Evolutionary conservation across 257 asterid genomes (phyloP).

Genomic region (Rhazya stricta): DNA sequence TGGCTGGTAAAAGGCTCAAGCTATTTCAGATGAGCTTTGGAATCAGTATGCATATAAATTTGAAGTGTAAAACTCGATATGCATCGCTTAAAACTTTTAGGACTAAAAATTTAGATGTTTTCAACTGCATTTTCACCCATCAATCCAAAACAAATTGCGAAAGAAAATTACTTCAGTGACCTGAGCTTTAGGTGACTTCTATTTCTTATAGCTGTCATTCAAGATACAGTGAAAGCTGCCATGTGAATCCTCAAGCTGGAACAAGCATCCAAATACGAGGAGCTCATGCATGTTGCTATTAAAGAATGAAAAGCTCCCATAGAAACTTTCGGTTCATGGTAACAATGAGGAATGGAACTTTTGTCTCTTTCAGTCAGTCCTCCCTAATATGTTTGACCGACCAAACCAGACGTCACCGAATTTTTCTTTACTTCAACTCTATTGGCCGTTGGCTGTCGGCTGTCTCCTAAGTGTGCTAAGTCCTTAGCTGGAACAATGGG

Average conservation of each 20-base stretch:
- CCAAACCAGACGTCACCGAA: constrained; percentile 2
- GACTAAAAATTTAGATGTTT: neutral
- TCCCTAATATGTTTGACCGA: neutral
- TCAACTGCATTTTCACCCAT: neutral
- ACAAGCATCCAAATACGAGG: neutral
- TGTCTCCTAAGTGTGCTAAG: neutral
- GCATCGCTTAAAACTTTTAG: neutral
- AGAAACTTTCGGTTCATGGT: neutral
- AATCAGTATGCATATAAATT: too few relatives aligned
- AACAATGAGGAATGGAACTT: neutral
- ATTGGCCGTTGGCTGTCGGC: constrained; percentile 4
- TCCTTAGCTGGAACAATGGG: constrained; percentile 8
- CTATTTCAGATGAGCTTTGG: too few relatives aligned
- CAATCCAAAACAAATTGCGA: neutral
- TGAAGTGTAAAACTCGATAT: neutral
- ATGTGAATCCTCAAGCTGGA: constrained; percentile 2
- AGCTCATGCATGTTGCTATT: neutral
- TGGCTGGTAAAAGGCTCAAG: neutral
- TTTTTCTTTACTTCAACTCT: neutral
- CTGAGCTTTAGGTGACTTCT: neutral
- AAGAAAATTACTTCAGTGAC: neutral
- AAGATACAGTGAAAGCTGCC: neutral
- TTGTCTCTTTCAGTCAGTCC: neutral
- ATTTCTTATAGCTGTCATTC: neutral
- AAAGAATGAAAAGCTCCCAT: neutral